phyloP scores from a whole-genome alignment of 2,329 filamentous ascomycete species.

The Thelonectria discophora region DNA sequence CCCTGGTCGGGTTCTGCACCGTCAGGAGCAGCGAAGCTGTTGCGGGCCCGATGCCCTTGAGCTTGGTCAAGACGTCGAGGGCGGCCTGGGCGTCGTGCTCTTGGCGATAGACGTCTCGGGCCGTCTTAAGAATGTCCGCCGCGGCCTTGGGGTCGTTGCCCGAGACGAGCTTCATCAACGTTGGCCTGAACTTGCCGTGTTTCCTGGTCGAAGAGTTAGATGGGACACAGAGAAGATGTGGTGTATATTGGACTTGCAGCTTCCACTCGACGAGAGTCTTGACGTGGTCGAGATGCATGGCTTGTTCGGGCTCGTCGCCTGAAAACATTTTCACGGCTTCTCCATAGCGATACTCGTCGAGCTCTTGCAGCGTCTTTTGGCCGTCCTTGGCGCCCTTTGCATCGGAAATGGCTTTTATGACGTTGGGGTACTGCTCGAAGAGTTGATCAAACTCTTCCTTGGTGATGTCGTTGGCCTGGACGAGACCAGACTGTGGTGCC shows the following conservation, averaged over 20 bases:
- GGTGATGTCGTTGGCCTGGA: slow-evolving; percentile 38
- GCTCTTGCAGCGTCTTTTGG: slow-evolving; percentile 61
- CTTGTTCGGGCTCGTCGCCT: slow-evolving; percentile 42
- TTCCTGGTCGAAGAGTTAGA: slow-evolving; percentile 50
- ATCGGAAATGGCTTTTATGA: slow-evolving; percentile 55
- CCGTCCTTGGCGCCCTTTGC: slow-evolving; percentile 58
- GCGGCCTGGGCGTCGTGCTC: slow-evolving; percentile 54
- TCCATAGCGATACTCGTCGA: slow-evolving; percentile 69
- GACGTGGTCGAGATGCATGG: slow-evolving; percentile 66
- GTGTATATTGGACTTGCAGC: slow-evolving; percentile 62
- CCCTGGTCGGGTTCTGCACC: slow-evolving; percentile 64
- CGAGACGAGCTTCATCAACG: slow-evolving; percentile 66
- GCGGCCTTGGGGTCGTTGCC: slow-evolving; percentile 65
- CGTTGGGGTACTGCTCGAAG: slow-evolving; percentile 50
- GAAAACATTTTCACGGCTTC: slow-evolving; percentile 60
- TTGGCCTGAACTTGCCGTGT: slow-evolving; percentile 70
- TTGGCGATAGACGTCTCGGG: slow-evolving; percentile 58
- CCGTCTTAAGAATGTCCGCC: slow-evolving; percentile 59
- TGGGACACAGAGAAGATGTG: background rate
- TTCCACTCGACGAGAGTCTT: slow-evolving; percentile 75
- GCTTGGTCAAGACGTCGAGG: slow-evolving; percentile 62
- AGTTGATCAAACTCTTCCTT: slow-evolving; percentile 47
- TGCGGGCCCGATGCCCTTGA: slow-evolving; percentile 82
- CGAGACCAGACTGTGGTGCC: slow-evolving; percentile 23
- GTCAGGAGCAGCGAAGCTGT: slow-evolving; percentile 79